phyloP scores from a whole-genome alignment of 1,139 yeast genomes.

The Magnusiomyces tetraspermus region DNA sequence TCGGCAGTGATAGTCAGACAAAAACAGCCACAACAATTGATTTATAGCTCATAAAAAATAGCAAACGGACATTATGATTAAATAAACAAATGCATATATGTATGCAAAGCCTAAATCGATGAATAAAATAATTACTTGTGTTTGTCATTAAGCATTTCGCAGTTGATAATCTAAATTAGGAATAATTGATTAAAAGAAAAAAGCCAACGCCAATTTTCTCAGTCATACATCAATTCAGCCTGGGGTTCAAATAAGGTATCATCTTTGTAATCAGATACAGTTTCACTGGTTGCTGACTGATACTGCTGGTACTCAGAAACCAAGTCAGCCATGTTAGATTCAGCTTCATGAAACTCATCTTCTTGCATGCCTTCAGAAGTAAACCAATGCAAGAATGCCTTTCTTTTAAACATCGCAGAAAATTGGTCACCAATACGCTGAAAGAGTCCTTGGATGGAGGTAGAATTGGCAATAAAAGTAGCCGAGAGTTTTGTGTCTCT shows the following conservation, averaged over 20 bases:
- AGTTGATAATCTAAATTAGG: too few species aligned
- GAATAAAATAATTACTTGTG: too few species aligned
- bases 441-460: conserved; percentile 84
- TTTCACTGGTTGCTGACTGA: conserved; percentile 72
- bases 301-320: conserved; percentile 88
- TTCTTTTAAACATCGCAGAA: conserved; percentile 85
- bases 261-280: conserved; percentile 28
- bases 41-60: too few species aligned
- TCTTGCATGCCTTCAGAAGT: conserved; percentile 94
- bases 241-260: conserved; percentile 13
- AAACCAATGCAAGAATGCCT: conserved; percentile 94
- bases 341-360: conserved; percentile 87
- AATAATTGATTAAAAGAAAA: too few species aligned
- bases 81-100: too few species aligned
- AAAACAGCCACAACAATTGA: too few species aligned
- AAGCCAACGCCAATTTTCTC: too few species aligned
- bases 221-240: conserved; percentile 1
- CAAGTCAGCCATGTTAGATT: conserved; percentile 72
- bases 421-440: conserved; percentile 86
- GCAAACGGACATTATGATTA: too few species aligned
- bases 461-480: conserved; percentile 84
- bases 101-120: too few species aligned
- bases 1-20: too few species aligned
- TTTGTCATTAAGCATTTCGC: too few species aligned
- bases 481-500: conserved; percentile 80